Percentiles rank a stretch among this genome's conserved stretches.
These are phyloP conservation scores for Paramarasmius palmivorus DNA, from an alignment of 1,284 basidiomycete genomes.

Conservation along the genomic window DNA sequence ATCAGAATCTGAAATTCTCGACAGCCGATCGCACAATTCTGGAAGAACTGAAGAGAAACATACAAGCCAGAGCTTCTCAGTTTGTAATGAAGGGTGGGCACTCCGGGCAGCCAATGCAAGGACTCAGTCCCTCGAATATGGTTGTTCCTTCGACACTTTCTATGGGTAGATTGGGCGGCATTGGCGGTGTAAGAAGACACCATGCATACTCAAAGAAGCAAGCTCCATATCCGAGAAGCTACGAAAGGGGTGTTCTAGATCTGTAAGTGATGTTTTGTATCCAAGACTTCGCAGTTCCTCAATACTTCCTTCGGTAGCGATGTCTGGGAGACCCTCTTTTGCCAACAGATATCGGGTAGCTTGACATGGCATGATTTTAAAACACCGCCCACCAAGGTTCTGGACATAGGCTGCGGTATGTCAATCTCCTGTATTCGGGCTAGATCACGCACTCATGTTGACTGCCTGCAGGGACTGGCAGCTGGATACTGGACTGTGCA, in stretches of 20 bases:
- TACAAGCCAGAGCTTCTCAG: slow-evolving; percentile 51
- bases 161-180: slow-evolving; percentile 20
- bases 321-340: slow-evolving; percentile 64
- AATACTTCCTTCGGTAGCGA: slow-evolving; percentile 42
- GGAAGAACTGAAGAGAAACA: slow-evolving; percentile 50
- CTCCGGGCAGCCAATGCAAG: slow-evolving; percentile 23
- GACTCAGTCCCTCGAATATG: slow-evolving; percentile 1
- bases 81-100: slow-evolving; percentile 48
- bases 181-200: slow-evolving; percentile 46
- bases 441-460: not conserved
- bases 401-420: slow-evolving; percentile 71
- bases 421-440: slow-evolving; percentile 12
- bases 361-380: slow-evolving; percentile 64
- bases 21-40: slow-evolving; percentile 62
- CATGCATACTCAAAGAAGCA: slow-evolving; percentile 49
- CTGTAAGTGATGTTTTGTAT: slow-evolving; percentile 45
- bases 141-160: not conserved
- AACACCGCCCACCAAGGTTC: slow-evolving; percentile 58
- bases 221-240: slow-evolving; percentile 68
- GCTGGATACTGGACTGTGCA: slow-evolving; percentile 66
- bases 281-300: not conserved
- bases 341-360: slow-evolving; percentile 52
- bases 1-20: slow-evolving; percentile 39
- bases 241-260: slow-evolving; percentile 60
- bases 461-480: slow-evolving; percentile 51